phyloP scores from a whole-genome alignment of 2,329 filamentous ascomycete species.

The Penicillium sp. region DNA sequence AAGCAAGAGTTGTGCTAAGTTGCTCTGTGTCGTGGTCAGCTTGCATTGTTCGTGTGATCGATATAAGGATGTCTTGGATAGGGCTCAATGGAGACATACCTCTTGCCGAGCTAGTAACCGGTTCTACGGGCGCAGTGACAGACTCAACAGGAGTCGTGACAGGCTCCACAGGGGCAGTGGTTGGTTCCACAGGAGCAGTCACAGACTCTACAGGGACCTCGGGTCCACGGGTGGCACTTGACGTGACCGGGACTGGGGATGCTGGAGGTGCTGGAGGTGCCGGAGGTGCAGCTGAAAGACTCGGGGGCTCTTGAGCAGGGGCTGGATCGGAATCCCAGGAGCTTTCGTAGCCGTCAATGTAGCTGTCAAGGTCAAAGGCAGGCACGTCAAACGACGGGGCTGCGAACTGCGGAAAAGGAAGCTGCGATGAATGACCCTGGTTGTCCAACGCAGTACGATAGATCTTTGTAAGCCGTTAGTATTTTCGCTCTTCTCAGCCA shows the following conservation, averaged over 20 bases:
- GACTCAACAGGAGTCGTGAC: neutral
- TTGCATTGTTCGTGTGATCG: neutral
- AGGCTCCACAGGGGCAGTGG: neutral
- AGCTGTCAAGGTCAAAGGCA: conserved; percentile 5
- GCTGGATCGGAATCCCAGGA: neutral
- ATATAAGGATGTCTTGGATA: neutral
- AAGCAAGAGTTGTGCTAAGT: neutral
- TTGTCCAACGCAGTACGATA: conserved; percentile 31
- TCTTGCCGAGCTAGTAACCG: neutral
- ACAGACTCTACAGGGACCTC: neutral
- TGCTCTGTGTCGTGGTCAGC: neutral
- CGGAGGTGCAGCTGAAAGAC: neutral
- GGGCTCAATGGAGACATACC: neutral
- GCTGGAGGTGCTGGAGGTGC: neutral
- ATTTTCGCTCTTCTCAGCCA: neutral
- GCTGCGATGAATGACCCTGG: conserved; percentile 28
- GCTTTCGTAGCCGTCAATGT: conserved; percentile 16
- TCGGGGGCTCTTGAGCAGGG: neutral
- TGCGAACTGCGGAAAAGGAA: conserved; percentile 25
- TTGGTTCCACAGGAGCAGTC: neutral
- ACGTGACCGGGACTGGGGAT: neutral
- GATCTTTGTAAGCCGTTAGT: conserved; percentile 22
- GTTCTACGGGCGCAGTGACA: neutral
- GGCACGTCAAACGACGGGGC: neutral
- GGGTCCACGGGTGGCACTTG: neutral